phyloP scores from a whole-genome alignment of 2,329 filamentous ascomycete genomes.

The Akanthomyces lecanii region DNA sequence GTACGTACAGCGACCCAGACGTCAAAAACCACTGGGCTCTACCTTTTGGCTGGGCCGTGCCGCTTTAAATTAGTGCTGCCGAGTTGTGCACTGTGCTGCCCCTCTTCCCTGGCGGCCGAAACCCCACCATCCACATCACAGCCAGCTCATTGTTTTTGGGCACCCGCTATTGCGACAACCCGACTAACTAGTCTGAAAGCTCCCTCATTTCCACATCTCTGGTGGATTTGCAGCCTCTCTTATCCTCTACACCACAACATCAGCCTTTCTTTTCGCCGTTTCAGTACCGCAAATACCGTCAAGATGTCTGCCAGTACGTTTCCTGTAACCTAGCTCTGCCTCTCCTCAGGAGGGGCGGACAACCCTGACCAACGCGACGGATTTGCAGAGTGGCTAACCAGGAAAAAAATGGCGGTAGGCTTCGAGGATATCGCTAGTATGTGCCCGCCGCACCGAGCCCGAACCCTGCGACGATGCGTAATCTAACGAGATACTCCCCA shows the following conservation, averaged over 20 bases:
- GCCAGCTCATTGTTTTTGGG: conserved; percentile 15
- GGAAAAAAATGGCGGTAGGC: conserved; percentile 27
- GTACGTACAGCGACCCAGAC: neutral
- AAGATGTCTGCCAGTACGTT: conserved; percentile 33
- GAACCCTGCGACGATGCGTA: neutral
- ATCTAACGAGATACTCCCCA: conserved; percentile 9
- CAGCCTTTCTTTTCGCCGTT: neutral
- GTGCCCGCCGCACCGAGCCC: conserved; percentile 23
- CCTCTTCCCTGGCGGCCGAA: conserved; percentile 10
- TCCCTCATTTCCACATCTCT: conserved; percentile 16
- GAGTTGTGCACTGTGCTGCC: conserved; percentile 15
- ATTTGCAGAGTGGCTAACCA: conserved; percentile 21
- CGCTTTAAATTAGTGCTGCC: neutral
- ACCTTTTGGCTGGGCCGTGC: neutral
- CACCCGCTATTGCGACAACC: conserved; percentile 18
- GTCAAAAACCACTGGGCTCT: neutral
- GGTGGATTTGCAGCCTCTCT: conserved; percentile 20
- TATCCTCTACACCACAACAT: neutral
- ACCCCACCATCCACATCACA: conserved; percentile 17
- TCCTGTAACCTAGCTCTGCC: neutral
- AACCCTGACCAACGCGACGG: conserved; percentile 16
- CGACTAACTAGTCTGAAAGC: conserved; percentile 7
- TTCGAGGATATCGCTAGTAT: conserved; percentile 46
- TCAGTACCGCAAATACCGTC: conserved; percentile 18
- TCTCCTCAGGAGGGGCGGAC: conserved; percentile 9